Percentiles rank a stretch among this genome's conserved stretches.
phyloP scores from a whole-genome alignment of 2,329 filamentous ascomycete species.

The Beauveria sp. region DNA sequence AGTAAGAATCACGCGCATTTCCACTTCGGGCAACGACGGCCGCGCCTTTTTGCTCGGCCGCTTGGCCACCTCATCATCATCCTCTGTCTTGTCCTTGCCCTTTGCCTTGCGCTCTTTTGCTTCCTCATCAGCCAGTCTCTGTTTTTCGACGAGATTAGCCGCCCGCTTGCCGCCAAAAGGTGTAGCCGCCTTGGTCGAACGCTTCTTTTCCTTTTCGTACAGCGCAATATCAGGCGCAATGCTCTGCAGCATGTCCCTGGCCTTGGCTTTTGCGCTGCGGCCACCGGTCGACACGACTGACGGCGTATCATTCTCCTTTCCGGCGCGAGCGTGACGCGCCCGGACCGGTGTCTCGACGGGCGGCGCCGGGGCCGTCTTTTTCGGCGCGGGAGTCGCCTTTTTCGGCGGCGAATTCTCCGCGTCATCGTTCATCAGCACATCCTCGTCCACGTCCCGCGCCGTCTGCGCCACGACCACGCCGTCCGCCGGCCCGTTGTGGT shows the following conservation, averaged over 20 bases:
- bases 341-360: constrained; percentile 32
- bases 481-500: constrained; percentile 37
- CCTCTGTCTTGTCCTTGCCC: not conserved
- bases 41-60: constrained; percentile 56
- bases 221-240: constrained; percentile 78
- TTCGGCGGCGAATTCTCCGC: constrained; percentile 24
- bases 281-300: constrained; percentile 59
- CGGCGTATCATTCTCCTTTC: constrained; percentile 81
- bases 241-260: constrained; percentile 66
- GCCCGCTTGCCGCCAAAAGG: constrained; percentile 58
- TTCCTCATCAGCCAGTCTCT: constrained; percentile 14
- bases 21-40: constrained; percentile 51
- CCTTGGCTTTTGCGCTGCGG: constrained; percentile 82
- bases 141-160: constrained; percentile 49
- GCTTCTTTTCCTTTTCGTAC: constrained; percentile 90
- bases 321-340: constrained; percentile 40
- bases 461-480: constrained; percentile 36
- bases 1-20: constrained; percentile 73
- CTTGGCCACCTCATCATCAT: constrained; percentile 33
- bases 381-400: not conserved
- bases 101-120: constrained; percentile 34
- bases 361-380: constrained; percentile 1
- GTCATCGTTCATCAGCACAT: constrained; percentile 37
- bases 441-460: constrained; percentile 29
- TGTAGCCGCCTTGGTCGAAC: constrained; percentile 41